Conservation (phyloP, 768 basidiomycete species). For the Pleurotus tuber-regium region DNA sequence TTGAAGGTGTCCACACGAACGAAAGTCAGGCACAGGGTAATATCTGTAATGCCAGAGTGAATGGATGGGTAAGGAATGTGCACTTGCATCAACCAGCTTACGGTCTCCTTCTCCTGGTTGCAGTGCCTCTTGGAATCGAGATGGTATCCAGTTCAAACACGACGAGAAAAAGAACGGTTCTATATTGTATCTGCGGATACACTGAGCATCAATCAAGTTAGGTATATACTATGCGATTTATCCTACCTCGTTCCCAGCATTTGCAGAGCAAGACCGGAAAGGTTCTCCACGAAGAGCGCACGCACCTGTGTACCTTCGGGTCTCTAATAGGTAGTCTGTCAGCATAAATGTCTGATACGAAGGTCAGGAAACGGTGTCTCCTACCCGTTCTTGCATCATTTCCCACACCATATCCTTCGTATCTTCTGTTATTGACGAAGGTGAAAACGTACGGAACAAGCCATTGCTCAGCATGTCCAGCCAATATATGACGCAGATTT, state of each 20-base stretch:
- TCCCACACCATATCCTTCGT: too few relatives aligned
- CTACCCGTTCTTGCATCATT: too few relatives aligned
- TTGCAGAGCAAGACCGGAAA: slow-evolving; percentile 27
- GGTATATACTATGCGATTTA: background rate
- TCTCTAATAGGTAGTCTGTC: slow-evolving; percentile 15
- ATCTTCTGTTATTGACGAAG: slow-evolving; percentile 17
- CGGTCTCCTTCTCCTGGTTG: slow-evolving; percentile 30
- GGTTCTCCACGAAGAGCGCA: slow-evolving; percentile 34
- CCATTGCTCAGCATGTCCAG: background rate
- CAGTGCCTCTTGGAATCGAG: slow-evolving; percentile 37
- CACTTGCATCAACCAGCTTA: slow-evolving; percentile 19
- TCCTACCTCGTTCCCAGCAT: slow-evolving; percentile 37
- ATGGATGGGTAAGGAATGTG: background rate
- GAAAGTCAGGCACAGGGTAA: slow-evolving; percentile 40
- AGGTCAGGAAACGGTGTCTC: slow-evolving; percentile 15
- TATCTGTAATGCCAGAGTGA: slow-evolving; percentile 38
- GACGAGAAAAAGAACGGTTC: slow-evolving; percentile 46
- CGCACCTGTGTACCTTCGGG: slow-evolving; percentile 25
- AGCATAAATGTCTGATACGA: background rate
- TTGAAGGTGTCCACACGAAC: background rate
- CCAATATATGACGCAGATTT: background rate
- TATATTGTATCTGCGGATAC: slow-evolving; percentile 31
- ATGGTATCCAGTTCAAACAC: slow-evolving; percentile 40
- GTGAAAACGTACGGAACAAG: slow-evolving; percentile 3
- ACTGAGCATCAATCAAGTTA: background rate